Base-by-base conservation (phyloP, 768 basidiomycete species). In the Leccinum broughii region DNA sequence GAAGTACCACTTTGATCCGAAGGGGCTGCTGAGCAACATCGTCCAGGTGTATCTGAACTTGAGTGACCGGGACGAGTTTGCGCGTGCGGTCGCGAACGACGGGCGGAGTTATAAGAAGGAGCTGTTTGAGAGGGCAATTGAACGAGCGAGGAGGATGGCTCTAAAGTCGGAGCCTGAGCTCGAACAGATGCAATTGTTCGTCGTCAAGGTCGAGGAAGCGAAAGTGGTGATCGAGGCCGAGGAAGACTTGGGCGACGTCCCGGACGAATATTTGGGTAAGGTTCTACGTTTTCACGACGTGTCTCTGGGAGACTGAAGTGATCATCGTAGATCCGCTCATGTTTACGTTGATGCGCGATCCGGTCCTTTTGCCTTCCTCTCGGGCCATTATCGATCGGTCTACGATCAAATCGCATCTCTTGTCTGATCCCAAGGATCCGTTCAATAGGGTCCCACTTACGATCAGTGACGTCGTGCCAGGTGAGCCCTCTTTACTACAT, bases 231-330 rank as follows among this genome's bases (percentile, higher is more conserved):
- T 98, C 59, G 88, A 92, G 67, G 94, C 89, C 37, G 95, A 97
- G 69, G 92, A 97, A 22, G 94, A 95, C 68, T 77, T 94, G 30
- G 94, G 91, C 32, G 97, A 98, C 20, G 76, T 95, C 54, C 97
- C 97, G 0, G 97, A 99, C 48, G 96, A 99, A 72, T 98, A 90
- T 81, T 74, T 95, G 54, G 95, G 95, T 94, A 67, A 54, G 87
- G 68, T 28, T 22, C 66, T 54, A 86, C 67, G 22, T 20, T 50
- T 20, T 60, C 55, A 30, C 46, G 32, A 54, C 2, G 22, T n/a
- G 30, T 26, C 20, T 30, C 11, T 22, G 11, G 13, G 13, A 24
- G 64, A 54, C 57, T 8, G 56, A 20, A 41, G 26, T 51, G 28
- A 56, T 15, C 30, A 24, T 48, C 51, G 20, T 56, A 95, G 94